These are phyloP conservation scores for Coemansia sp. DNA, from an alignment of 192 early-diverging fungal species.

Conservation along the genomic window DNA sequence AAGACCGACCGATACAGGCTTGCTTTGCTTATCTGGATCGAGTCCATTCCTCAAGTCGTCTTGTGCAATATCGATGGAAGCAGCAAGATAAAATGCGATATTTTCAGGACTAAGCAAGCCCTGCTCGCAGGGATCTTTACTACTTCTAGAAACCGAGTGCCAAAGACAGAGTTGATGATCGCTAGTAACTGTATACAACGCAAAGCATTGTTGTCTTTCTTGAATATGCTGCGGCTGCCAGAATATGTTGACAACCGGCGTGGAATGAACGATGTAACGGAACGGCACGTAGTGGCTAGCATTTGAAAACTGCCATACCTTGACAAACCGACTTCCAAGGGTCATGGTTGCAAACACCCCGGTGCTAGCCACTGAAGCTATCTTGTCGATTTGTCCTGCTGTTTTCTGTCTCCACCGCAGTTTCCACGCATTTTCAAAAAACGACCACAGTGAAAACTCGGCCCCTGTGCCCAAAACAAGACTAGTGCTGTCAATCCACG, in stretches of 20 bases:
- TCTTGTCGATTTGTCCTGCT: constrained; percentile 11
- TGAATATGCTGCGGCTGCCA: constrained; percentile 18
- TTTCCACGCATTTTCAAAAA: constrained; percentile 13
- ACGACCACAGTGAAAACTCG: constrained; percentile 19
- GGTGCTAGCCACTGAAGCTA: constrained; percentile 15
- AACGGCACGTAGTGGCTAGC: constrained; percentile 21
- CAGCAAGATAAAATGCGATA: neutral
- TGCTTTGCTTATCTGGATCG: neutral
- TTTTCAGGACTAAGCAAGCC: neutral
- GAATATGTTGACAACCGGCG: constrained; percentile 23
- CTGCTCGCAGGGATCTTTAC: neutral
- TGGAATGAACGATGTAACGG: constrained; percentile 42
- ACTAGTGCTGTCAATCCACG: constrained; percentile 21
- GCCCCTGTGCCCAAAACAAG: constrained; percentile 14
- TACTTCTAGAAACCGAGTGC: constrained; percentile 5
- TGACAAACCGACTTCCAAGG: constrained; percentile 21
- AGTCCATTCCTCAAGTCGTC: neutral
- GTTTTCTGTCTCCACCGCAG: constrained; percentile 9
- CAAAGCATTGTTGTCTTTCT: neutral
- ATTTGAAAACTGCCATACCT: constrained; percentile 35
- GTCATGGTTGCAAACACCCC: constrained; percentile 33
- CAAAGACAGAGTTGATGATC: constrained; percentile 20
- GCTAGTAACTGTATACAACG: constrained; percentile 25
- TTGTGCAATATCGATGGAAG: neutral
- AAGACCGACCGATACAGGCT: neutral